Evolutionary conservation across 257 asterid genomes (phyloP).

Genomic region (Solanum clarkiae): DNA sequence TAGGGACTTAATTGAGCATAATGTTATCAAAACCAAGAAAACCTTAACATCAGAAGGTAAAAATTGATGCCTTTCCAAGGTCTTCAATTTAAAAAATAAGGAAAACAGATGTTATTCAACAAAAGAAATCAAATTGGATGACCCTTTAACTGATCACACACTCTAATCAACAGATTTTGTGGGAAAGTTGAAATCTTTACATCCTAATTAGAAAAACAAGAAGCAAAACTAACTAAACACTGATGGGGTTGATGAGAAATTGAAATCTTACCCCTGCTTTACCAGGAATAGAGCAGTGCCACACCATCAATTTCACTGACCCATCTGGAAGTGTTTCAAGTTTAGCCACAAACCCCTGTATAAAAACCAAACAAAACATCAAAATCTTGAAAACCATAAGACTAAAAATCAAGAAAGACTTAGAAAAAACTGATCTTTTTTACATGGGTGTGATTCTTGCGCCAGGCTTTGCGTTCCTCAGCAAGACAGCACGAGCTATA

Average conservation of each 20-base stretch:
- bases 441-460: conserved; percentile 46
- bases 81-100: background rate
- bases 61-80: background rate
- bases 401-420: background rate
- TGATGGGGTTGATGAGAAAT: background rate
- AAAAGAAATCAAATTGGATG: background rate
- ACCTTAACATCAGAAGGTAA: background rate
- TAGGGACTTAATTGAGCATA: background rate
- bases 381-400: background rate
- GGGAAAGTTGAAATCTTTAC: background rate
- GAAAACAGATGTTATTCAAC: background rate
- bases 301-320: conserved; percentile 18
- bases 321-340: conserved; percentile 17
- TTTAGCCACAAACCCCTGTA: conserved; percentile 27
- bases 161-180: background rate
- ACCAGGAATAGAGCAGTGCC: conserved; percentile 25
- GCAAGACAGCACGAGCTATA: conserved; percentile 40
- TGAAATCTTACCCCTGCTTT: conserved; percentile 14
- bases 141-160: background rate
- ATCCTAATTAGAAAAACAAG: background rate
- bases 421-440: background rate
- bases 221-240: background rate
- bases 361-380: background rate
- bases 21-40: background rate
- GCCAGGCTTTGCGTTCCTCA: conserved; percentile 46